A percentile compares a stretch with the other conserved stretches of the same genome.
Conservation (phyloP, 345 rosid genomes). For the Citrus glauca region DNA sequence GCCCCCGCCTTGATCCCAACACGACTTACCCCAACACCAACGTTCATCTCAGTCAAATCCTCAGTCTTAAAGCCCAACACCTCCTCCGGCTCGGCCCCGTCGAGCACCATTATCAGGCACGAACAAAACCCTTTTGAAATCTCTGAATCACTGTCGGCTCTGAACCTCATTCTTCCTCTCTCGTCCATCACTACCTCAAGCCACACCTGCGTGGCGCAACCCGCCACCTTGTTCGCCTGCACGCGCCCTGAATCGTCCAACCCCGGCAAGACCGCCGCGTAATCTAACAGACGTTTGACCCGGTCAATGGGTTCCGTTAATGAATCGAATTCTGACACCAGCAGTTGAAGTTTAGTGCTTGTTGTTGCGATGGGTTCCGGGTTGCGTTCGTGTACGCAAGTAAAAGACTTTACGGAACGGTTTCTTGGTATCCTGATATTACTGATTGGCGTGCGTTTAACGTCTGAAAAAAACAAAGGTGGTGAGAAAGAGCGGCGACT, state of each 20-base stretch:
- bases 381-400: neutral
- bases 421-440: neutral
- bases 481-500: neutral
- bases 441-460: neutral
- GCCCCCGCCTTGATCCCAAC: slow-evolving; percentile 21
- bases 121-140: slow-evolving; percentile 74
- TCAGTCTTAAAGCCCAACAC: slow-evolving; percentile 58
- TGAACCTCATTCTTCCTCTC: slow-evolving; percentile 57
- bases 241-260: slow-evolving; percentile 63
- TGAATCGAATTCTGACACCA: slow-evolving; percentile 57
- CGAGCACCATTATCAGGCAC: slow-evolving; percentile 73
- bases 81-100: slow-evolving; percentile 78
- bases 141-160: slow-evolving; percentile 89
- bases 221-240: slow-evolving; percentile 54
- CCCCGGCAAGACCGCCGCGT: slow-evolving; percentile 56
- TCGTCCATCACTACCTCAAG: slow-evolving; percentile 50
- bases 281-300: slow-evolving; percentile 71
- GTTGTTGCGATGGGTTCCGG: slow-evolving; percentile 5
- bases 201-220: slow-evolving; percentile 95
- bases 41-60: slow-evolving; percentile 70
- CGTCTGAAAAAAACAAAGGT: neutral
- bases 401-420: neutral
- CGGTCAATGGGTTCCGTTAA: slow-evolving; percentile 72
- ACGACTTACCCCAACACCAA: slow-evolving; percentile 45
- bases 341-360: slow-evolving; percentile 32